Evolutionary conservation across 108 stramenopile genomes (phyloP).

Genomic region (Schizochytrium sp.): DNA sequence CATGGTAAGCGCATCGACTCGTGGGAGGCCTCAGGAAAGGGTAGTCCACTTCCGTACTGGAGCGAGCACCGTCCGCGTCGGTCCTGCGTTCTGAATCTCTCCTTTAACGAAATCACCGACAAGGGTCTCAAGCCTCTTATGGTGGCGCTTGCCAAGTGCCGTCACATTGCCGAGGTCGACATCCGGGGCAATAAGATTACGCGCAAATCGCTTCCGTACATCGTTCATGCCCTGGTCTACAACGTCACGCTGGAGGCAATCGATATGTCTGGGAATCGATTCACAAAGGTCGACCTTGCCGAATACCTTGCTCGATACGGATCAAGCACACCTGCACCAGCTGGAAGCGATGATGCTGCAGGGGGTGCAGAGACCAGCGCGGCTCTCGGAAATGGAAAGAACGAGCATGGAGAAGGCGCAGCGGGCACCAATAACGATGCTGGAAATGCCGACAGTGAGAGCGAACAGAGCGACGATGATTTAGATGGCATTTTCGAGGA

Average conservation of each 20-base stretch:
- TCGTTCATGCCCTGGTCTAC: neutral
- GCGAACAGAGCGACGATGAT: too few species aligned
- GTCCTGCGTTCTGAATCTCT: neutral
- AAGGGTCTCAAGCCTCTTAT: neutral
- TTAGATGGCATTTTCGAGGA: neutral
- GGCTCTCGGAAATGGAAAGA: neutral
- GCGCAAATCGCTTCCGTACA: neutral
- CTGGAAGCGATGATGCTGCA: neutral
- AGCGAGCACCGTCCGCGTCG: neutral
- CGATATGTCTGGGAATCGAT: neutral
- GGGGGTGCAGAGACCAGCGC: neutral
- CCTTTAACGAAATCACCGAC: neutral
- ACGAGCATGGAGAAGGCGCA: neutral
- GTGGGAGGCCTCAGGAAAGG: neutral
- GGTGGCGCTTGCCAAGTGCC: conserved; percentile 2
- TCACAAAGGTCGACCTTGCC: neutral
- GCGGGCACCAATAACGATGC: too few species aligned
- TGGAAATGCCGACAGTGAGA: too few species aligned
- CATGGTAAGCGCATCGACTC: neutral
- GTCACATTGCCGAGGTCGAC: neutral
- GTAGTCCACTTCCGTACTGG: neutral
- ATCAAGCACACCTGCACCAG: neutral
- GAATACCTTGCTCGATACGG: neutral
- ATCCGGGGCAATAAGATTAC: neutral
- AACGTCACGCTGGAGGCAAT: neutral